Conservation (phyloP, 2,329 filamentous ascomycete genomes). For the Fusarium udum region DNA sequence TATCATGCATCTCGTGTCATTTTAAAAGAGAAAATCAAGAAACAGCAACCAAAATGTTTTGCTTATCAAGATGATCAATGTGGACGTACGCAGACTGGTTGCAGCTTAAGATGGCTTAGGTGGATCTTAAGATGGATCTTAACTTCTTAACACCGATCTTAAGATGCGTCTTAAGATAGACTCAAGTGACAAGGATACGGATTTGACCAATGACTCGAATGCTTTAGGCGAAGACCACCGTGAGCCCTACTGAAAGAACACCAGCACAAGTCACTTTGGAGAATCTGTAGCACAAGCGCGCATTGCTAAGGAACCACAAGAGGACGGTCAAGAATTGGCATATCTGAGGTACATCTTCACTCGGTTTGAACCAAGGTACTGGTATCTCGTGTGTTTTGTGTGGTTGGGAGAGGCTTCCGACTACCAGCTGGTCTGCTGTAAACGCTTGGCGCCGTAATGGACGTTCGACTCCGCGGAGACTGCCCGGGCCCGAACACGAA, state of each 20-base stretch:
- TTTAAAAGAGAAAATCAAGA: too few species aligned
- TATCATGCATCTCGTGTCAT: too few species aligned
- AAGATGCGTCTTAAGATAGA: too few species aligned
- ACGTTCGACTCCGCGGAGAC: too few species aligned
- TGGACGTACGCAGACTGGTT: not conserved
- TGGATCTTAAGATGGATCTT: too few species aligned
- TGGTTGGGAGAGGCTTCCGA: not conserved
- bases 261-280: not conserved
- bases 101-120: too few species aligned
- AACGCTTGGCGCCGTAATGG: too few species aligned
- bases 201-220: not conserved
- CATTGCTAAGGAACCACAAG: not conserved
- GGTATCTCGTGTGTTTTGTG: not conserved
- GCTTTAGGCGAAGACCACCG: not conserved
- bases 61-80: not conserved
- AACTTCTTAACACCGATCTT: too few species aligned
- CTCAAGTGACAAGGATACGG: not conserved
- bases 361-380: not conserved
- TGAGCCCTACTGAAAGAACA: not conserved
- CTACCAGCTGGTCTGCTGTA: not conserved
- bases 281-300: not conserved
- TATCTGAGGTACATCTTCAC: not conserved
- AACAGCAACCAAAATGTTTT: not conserved
- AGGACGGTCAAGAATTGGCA: not conserved
- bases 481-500: not conserved